Conservation (phyloP, 2,329 filamentous ascomycete genomes). For the Lachnellula arida region DNA sequence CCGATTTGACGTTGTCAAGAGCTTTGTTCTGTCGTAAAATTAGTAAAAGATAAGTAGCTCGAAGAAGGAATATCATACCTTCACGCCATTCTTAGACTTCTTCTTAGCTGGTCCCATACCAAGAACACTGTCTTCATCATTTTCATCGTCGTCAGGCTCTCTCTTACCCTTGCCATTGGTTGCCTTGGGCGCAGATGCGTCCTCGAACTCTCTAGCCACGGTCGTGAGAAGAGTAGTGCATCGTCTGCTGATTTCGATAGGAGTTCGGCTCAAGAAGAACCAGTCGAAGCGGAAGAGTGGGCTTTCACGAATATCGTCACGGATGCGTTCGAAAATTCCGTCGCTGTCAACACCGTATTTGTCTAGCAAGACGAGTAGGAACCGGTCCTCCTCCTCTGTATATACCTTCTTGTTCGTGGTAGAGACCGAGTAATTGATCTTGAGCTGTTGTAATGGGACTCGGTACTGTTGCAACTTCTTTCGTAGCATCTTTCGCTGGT, state of each 20-base stretch:
- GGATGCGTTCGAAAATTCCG: constrained; percentile 84
- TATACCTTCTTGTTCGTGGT: constrained; percentile 99
- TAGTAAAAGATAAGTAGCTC: constrained; percentile 13
- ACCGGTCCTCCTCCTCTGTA: constrained; percentile 95
- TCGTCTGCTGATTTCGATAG: constrained; percentile 84
- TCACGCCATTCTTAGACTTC: constrained; percentile 83
- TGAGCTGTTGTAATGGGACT: constrained; percentile 95
- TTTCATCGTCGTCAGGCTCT: constrained; percentile 73
- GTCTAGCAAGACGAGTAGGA: constrained; percentile 89
- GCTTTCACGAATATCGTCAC: constrained; percentile 93
- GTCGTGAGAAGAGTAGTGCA: constrained; percentile 94
- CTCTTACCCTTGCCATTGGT: constrained; percentile 68
- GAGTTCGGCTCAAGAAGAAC: constrained; percentile 96
- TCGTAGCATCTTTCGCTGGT: constrained; percentile 86
- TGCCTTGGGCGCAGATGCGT: constrained; percentile 44
- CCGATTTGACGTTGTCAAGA: constrained; percentile 78
- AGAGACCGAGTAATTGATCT: constrained; percentile 97
- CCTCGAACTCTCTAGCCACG: constrained; percentile 91
- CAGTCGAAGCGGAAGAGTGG: constrained; percentile 97
- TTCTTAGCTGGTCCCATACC: constrained; percentile 87
- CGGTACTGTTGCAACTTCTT: constrained; percentile 97
- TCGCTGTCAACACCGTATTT: constrained; percentile 89
- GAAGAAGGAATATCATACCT: constrained; percentile 39
- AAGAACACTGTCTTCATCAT: constrained; percentile 76
- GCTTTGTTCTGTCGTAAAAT: constrained; percentile 71